Base-by-base conservation (phyloP, 768 basidiomycete species). In the Auricularia sp. region DNA sequence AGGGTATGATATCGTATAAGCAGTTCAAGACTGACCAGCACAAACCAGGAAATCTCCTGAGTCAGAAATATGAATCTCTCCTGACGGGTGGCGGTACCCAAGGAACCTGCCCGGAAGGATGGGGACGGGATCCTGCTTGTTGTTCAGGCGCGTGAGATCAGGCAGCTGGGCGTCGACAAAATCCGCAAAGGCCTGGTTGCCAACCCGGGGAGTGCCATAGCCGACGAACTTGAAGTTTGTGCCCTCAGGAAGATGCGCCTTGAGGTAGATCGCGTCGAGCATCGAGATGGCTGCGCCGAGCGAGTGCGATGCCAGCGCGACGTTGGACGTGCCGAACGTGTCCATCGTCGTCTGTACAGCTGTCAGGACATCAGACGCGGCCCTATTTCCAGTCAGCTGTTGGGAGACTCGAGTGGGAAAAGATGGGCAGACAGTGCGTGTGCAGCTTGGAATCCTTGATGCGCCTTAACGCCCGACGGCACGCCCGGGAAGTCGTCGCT, bases 41-140 rank as follows among this genome's bases (percentile, higher is more conserved):
- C 87, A 88, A 6, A 73, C 64, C 23, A 78, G 72, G 86, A 87
- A 89, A 18, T 73, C 71, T 0, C 75, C 77, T 2, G 75, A 76
- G 36, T 74, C 75, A 51, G 80, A 77, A 64, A 77, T 71, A 67
- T 68, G 68, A 33, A 68, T 63, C 68, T 72, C 72, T 35, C 64
- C 66, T n/a, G 59, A 53, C 1, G 80, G 79, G 62, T 84, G 65
- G n/a, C 39, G 61, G 61, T 64, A 69, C 8, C 68, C 68, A 47
- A 69, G 54, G 61, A 67, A 69, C 60, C 58, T n/a, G 56, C 68
- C 68, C 23, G 71, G 71, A 34, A 72, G 44, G 62, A 69, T 70
- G 14, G 71, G 70, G 43, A 72, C 69, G 3, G 67, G 69, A 39
- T 70, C 70, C 16, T 65, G 61, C 36, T 53, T 64, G 66, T 66